phyloP scores from a whole-genome alignment of 805 yeast species.

The Wickerhamomyces xylosicus region DNA sequence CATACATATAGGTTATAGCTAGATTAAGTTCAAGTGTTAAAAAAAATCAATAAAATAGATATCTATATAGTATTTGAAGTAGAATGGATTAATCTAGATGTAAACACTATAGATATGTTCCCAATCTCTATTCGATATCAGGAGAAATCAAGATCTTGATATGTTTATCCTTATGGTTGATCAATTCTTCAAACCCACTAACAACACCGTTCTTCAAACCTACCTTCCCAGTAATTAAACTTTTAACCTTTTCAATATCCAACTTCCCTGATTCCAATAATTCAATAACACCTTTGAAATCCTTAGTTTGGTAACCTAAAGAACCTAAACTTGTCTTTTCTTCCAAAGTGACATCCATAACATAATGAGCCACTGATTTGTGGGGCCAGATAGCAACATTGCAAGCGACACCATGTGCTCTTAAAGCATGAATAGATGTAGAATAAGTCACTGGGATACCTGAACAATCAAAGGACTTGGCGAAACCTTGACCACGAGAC shows the following conservation, averaged over 20 bases:
- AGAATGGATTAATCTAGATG: too few species aligned
- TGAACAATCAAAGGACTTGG: constrained; percentile 43
- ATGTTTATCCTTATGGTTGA: constrained; percentile 32
- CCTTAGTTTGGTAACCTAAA: constrained; percentile 32
- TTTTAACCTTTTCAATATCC: constrained; percentile 23
- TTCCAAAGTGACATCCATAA: constrained; percentile 33
- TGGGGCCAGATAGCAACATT: constrained; percentile 44
- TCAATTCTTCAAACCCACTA: constrained; percentile 31
- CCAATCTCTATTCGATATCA: constrained; percentile 1
- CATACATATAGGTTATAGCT: too few species aligned
- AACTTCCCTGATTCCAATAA: constrained; percentile 29
- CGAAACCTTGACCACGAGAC: constrained; percentile 35
- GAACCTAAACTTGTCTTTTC: constrained; percentile 36
- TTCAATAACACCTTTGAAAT: constrained; percentile 31
- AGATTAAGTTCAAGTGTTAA: too few species aligned
- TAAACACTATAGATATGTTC: too few species aligned
- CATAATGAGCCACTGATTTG: constrained; percentile 30
- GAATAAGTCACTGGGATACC: constrained; percentile 38
- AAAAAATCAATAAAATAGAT: too few species aligned
- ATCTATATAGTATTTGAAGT: too few species aligned
- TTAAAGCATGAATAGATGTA: constrained; percentile 28
- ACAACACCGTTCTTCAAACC: constrained; percentile 29
- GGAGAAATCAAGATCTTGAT: constrained; percentile 35
- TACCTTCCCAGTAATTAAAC: constrained; percentile 30
- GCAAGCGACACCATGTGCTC: constrained; percentile 33